These are phyloP conservation scores for Malassezia dermatis DNA, from an alignment of 1,284 basidiomycete species.

Conservation along the genomic window DNA sequence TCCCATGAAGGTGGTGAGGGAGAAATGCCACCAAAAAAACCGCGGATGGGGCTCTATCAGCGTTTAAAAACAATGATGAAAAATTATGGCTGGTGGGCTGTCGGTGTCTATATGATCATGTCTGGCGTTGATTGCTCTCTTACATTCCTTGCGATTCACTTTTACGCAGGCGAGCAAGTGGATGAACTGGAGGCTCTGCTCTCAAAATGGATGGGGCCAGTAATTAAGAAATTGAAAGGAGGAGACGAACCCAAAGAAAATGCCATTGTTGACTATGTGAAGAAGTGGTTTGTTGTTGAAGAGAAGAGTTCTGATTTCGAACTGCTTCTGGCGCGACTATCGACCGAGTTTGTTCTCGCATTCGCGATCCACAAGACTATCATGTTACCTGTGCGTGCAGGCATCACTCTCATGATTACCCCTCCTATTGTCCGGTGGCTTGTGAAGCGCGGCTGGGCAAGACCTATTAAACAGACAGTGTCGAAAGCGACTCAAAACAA, in stretches of 20 bases:
- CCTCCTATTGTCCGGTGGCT: conserved; percentile 60
- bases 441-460: conserved; percentile 34
- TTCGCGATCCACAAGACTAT: conserved; percentile 93
- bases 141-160: conserved; percentile 71
- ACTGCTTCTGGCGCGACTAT: conserved; percentile 50
- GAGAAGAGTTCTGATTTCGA: neutral
- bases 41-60: conserved; percentile 17
- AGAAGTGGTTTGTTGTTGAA: conserved; percentile 2
- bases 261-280: neutral
- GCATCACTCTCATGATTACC: conserved; percentile 75
- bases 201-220: conserved; percentile 41
- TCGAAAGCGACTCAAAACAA: neutral
- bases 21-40: neutral
- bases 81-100: conserved; percentile 46
- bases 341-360: conserved; percentile 81
- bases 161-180: conserved; percentile 82
- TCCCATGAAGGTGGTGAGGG: neutral
- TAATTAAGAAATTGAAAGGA: conserved; percentile 17
- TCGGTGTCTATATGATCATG: conserved; percentile 37
- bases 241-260: conserved; percentile 2
- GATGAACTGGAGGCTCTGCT: conserved; percentile 58
- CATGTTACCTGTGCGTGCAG: conserved; percentile 79
- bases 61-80: conserved; percentile 33
- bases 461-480: conserved; percentile 14
- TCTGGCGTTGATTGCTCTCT: conserved; percentile 49